These are phyloP conservation scores for Babjeviella inositovora DNA, from an alignment of 805 yeast species.

Conservation along the genomic window DNA sequence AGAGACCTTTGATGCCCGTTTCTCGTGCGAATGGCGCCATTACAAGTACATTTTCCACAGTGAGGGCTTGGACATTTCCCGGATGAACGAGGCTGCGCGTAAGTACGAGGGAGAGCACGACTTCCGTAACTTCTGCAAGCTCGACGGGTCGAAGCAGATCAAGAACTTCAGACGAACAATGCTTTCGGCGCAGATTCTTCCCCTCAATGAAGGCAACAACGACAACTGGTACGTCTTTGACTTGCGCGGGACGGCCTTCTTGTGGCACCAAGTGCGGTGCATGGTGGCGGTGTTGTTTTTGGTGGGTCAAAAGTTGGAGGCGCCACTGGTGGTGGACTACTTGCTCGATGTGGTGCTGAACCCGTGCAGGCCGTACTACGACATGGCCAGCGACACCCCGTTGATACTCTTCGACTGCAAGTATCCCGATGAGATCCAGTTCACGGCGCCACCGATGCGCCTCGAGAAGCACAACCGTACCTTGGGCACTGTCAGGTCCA, in stretches of 20 bases:
- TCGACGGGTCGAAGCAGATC: constrained; percentile 90
- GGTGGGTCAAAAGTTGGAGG: constrained; percentile 68
- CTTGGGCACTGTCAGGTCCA: neutral
- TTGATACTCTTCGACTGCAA: constrained; percentile 75
- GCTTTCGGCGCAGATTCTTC: constrained; percentile 28
- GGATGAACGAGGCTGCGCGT: constrained; percentile 56
- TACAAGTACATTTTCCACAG: constrained; percentile 66
- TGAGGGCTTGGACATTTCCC: constrained; percentile 37
- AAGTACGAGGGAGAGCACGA: constrained; percentile 65
- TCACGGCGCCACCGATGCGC: constrained; percentile 35
- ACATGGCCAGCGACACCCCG: constrained; percentile 85
- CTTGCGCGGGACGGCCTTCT: constrained; percentile 73
- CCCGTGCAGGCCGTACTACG: constrained; percentile 66
- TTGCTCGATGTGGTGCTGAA: constrained; percentile 38
- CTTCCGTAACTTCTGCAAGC: constrained; percentile 85
- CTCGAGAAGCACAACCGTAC: constrained; percentile 2
- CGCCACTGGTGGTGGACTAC: constrained; percentile 34
- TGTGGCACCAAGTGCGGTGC: constrained; percentile 97
- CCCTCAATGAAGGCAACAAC: constrained; percentile 5
- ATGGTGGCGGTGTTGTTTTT: constrained; percentile 76
- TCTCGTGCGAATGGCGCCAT: constrained; percentile 77
- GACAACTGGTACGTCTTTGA: constrained; percentile 52
- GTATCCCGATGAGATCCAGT: constrained; percentile 47
- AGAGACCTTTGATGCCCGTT: constrained; percentile 72
- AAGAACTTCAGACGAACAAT: constrained; percentile 61